Percentiles rank a stretch among this genome's conserved stretches.
Evolutionary conservation across 257 asterid species (phyloP).

Genomic region (Petrea volubilis): DNA sequence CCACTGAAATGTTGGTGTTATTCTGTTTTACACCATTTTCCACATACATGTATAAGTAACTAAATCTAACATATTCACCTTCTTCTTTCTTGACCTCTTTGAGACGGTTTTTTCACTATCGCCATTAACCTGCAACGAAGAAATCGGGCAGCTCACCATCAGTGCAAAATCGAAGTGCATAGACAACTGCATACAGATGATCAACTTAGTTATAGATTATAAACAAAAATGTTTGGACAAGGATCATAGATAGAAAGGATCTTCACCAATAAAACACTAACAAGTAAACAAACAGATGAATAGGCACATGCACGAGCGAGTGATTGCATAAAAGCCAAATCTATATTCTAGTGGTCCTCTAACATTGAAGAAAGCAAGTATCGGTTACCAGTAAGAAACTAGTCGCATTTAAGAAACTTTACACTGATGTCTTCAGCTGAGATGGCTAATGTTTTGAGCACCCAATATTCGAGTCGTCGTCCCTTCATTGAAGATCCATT

Average conservation of each 20-base stretch:
- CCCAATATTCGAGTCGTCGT: constrained; percentile 1
- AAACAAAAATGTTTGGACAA: not conserved
- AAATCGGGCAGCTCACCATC: not conserved
- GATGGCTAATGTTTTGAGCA: not conserved
- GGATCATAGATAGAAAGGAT: not conserved
- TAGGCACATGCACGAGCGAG: not conserved
- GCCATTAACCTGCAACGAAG: constrained; percentile 43
- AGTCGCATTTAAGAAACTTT: constrained; percentile 18
- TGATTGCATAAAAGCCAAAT: not conserved
- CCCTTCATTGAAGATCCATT: constrained; percentile 17
- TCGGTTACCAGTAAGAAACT: not conserved
- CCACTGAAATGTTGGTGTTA: not conserved
- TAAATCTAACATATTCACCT: constrained; percentile 37
- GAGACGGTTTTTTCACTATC: constrained; percentile 35
- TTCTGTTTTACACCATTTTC: not conserved
- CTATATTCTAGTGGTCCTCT: not conserved
- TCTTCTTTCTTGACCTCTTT: constrained; percentile 74
- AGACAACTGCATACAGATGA: not conserved
- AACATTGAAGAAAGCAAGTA: not conserved
- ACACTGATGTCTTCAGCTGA: not conserved
- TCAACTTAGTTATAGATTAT: not conserved
- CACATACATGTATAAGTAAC: not conserved
- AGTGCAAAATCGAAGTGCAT: not conserved
- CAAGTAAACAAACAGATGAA: not conserved
- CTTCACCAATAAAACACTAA: not conserved